Percentiles rank a stretch among this genome's conserved stretches.
phyloP scores from a whole-genome alignment of 345 rosid species.

The Bruguiera gymnorhiza region DNA sequence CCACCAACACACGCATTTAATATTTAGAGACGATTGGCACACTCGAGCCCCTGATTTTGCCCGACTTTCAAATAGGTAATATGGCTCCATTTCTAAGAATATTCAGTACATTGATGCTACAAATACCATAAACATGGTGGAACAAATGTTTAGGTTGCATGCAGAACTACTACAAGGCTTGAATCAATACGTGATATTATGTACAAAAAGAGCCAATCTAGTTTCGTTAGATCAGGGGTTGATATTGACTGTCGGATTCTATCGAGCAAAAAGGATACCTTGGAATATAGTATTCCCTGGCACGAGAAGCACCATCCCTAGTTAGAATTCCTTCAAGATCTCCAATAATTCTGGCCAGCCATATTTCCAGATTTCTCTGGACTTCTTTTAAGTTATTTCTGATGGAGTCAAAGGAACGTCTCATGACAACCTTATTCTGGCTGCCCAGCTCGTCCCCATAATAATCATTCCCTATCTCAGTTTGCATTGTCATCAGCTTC shows the following conservation, averaged over 20 bases:
- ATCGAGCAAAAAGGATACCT: conserved; percentile 72
- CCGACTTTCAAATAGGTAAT: background rate
- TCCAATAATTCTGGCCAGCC: conserved; percentile 90
- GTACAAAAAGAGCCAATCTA: conserved; percentile 14
- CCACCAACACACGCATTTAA: too few species aligned
- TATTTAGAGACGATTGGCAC: too few species aligned
- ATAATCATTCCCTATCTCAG: conserved; percentile 60
- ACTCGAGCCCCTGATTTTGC: too few species aligned
- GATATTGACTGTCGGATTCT: conserved; percentile 19
- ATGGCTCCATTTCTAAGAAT: background rate
- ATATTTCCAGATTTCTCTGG: conserved; percentile 87
- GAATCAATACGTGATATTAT: conserved; percentile 22
- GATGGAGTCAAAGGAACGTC: conserved; percentile 57
- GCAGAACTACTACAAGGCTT: background rate
- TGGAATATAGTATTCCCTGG: conserved; percentile 61
- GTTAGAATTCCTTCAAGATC: conserved; percentile 88
- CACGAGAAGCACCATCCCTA: conserved; percentile 61
- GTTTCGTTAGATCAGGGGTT: conserved; percentile 25
- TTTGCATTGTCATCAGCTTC: conserved; percentile 62
- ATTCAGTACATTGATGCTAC: background rate
- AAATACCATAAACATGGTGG: background rate
- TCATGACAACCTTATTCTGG: conserved; percentile 44
- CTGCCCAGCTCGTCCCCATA: conserved; percentile 47
- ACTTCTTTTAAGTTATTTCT: conserved; percentile 79
- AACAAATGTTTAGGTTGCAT: background rate